These are phyloP conservation scores for Taphrina communis DNA, from an alignment of 1,139 yeast genomes.

Conservation along the genomic window DNA sequence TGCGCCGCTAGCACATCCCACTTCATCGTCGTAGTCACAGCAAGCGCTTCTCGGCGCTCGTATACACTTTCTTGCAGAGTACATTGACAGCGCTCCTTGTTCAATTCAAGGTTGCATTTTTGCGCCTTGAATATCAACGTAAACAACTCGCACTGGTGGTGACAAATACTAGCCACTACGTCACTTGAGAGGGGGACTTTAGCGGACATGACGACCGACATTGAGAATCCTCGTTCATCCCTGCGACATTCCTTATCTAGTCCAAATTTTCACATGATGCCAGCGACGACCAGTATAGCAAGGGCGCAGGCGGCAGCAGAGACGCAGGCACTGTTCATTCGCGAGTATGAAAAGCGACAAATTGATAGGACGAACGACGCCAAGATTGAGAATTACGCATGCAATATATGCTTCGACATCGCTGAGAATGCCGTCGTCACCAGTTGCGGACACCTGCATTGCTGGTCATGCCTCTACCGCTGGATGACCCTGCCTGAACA, in stretches of 20 bases:
- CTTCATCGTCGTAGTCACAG: too few relatives aligned
- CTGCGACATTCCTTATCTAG: slow-evolving; percentile 15
- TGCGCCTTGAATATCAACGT: too few relatives aligned
- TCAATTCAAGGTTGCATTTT: too few relatives aligned
- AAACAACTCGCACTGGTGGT: not conserved
- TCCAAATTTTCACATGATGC: not conserved
- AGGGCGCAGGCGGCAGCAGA: not conserved
- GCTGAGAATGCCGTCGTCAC: slow-evolving; percentile 40
- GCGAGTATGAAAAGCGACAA: slow-evolving; percentile 15
- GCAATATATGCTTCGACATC: slow-evolving; percentile 36
- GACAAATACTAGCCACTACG: not conserved
- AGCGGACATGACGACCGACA: slow-evolving; percentile 10
- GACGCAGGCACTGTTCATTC: slow-evolving; percentile 7
- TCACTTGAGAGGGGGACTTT: not conserved
- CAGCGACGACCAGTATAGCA: not conserved
- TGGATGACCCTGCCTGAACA: slow-evolving; percentile 38
- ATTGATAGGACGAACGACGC: not conserved
- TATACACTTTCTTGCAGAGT: too few relatives aligned
- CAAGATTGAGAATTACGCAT: slow-evolving; percentile 22
- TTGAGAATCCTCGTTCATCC: slow-evolving; percentile 4
- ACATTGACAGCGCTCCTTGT: too few relatives aligned
- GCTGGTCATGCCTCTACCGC: slow-evolving; percentile 40
- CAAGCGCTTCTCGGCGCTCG: too few relatives aligned
- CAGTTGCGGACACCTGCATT: slow-evolving; percentile 37
- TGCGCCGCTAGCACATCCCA: too few relatives aligned